phyloP scores from a whole-genome alignment of 805 yeast species.

The Lipomyces anomalus region DNA sequence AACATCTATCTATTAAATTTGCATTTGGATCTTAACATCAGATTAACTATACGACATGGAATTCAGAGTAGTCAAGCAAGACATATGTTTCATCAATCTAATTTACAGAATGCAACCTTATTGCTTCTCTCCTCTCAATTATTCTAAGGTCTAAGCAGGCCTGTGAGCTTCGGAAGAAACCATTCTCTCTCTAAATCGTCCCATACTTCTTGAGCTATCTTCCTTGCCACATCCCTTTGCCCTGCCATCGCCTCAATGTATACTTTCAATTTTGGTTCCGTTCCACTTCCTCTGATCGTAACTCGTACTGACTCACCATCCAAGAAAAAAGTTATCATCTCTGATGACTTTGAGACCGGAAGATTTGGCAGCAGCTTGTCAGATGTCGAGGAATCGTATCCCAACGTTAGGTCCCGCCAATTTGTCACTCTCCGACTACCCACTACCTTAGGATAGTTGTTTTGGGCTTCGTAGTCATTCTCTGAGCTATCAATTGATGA shows the following conservation, averaged over 20 bases:
- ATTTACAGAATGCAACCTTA: no score
- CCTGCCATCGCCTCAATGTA: constrained; percentile 72
- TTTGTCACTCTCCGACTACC: constrained; percentile 53
- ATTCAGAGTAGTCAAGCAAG: no score
- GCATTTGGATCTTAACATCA: no score
- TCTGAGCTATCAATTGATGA: not conserved
- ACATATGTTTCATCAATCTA: no score
- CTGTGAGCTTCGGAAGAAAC: constrained; percentile 59
- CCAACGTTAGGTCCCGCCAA: constrained; percentile 83
- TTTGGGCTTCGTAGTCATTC: constrained; percentile 13
- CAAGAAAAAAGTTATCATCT: constrained; percentile 75
- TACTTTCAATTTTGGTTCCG: constrained; percentile 90
- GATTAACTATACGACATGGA: no score
- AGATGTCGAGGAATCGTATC: constrained; percentile 65
- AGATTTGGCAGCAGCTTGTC: constrained; percentile 55
- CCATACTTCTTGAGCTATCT: constrained; percentile 66
- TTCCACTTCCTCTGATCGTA: constrained; percentile 91
- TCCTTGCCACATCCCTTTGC: constrained; percentile 33
- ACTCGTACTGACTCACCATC: constrained; percentile 49
- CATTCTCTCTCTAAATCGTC: constrained; percentile 55
- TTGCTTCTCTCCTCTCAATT: no score
- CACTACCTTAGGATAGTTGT: constrained; percentile 42
- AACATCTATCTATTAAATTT: no score
- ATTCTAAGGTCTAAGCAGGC: constrained; percentile 29
- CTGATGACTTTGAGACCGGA: constrained; percentile 67